Base-by-base conservation (phyloP, 148 eudicot genomes). In the Camellia lanceoleosa region DNA sequence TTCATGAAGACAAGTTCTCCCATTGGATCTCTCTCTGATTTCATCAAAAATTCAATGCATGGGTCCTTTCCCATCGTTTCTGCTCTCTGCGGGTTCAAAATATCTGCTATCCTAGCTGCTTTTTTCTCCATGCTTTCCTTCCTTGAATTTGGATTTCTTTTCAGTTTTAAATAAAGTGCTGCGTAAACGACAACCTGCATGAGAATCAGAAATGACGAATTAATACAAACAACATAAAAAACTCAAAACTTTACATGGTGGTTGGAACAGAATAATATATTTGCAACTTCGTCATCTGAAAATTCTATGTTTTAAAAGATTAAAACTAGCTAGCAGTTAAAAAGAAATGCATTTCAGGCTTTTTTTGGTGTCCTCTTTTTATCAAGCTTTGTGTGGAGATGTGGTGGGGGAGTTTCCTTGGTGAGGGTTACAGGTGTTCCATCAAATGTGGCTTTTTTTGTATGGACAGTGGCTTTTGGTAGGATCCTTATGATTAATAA, bases 161-260 rank as follows among this genome's bases (percentile, higher is more conserved):
- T 90, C 84, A 94, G 78, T 76, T 85, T 91, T 66, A 96, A 78
- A 81, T 96, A 94, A 15, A 96, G 86, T 23, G 95, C 91, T 18
- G 98, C 97, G 65, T 62, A 80, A 67, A 96, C 62, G n/a, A 88
- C 80, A 62, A 91, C 93, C 99, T 96, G 92, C 42, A 41, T 2
- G 23, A 80, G 70, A 46, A 78, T 20, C 62, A 38, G 41, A 66
- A 78, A 68, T 12, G 6, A 56, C 46, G 18, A 3, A 66, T 7
- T 14, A 15, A 73, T 7, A 30, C 12, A 13, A 30, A 51, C 11
- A 10, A 1, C 44, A 55, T 5, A 55, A 1, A 3, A 61, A n/a
- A 61, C 20, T 61, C 38, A 1, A 0, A 61, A 61, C 5, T 15
- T 61, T 18, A 61, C 64, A 61, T 61, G 20, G 1, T 61, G 64